Base-by-base conservation (phyloP, 2,329 filamentous ascomycete genomes). In the Capronia epimyces region DNA sequence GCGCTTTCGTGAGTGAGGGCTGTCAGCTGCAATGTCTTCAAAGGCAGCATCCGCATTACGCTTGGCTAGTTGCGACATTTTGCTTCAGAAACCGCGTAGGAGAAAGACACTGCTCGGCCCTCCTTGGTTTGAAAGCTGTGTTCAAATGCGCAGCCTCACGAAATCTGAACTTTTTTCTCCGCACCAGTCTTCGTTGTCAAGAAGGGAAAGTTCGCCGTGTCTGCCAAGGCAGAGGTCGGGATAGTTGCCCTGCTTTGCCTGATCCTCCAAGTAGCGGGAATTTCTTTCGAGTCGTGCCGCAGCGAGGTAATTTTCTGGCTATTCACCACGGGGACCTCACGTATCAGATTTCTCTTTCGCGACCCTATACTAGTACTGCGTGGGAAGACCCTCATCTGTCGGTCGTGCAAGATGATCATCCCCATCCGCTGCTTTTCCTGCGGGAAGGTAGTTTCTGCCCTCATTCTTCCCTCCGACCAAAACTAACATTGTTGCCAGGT, bases 351-450 rank as follows among this genome's bases (percentile, higher is more conserved):
- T 20, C 34, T 5, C 15, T 13, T 9, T 9, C 29, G 29, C n/a
- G 3, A 10, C 25, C 10, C 25, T n/a, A 27, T 43, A 5, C 32
- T 5, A 36, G 4, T 39, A 20, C 36, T 39, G 15, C 20, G 4
- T 39, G 4, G 12, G 5, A 20, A 36, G 13, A 36, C 5, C 13
- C 16, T 4, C 20, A 22, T 39, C 16, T 10, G 32, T 22, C 3
- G 4, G 10, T 20, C 25, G 61, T 22, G 39, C 74, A 86, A 73
- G 50, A 98, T 98, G 93, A 98, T 98, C 72, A 97, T 98, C 62
- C 93, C 93, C 2, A 88, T 98, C 60, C 89, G 93, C 62, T 98
- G 93, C 75, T 98, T 98, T 74, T 97, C 93, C 52, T 98, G 93
- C 71, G 93, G 93, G 71, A 98, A 98, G 87, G 93, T 95, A 72